These are phyloP conservation scores for Diversispora epigaea DNA, from an alignment of 192 early-diverging fungal species.

Conservation along the genomic window DNA sequence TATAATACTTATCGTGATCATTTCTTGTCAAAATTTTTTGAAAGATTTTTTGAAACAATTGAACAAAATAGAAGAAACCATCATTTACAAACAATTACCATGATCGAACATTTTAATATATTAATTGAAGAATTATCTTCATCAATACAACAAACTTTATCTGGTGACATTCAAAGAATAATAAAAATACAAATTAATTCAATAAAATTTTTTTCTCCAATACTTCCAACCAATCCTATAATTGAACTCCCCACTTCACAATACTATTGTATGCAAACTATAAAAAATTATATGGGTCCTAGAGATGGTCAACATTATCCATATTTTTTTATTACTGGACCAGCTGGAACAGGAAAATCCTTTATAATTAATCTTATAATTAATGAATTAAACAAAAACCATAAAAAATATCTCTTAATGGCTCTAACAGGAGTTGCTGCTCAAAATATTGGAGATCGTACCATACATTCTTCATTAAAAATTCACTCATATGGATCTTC, in stretches of 20 bases:
- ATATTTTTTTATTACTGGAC: too few species aligned
- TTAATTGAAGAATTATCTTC: background rate
- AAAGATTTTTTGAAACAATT: too few species aligned
- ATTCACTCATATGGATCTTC: background rate
- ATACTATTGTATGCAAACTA: too few species aligned
- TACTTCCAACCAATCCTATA: too few species aligned
- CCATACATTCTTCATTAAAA: slow-evolving; percentile 3
- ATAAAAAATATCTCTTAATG: background rate
- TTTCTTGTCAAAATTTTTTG: background rate
- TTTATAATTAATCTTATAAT: too few species aligned
- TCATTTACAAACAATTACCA: background rate
- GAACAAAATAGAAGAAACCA: background rate
- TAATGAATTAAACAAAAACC: background rate
- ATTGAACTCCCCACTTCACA: too few species aligned
- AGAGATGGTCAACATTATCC: too few species aligned
- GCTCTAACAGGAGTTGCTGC: background rate
- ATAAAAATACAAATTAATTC: too few species aligned
- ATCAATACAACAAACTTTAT: background rate
- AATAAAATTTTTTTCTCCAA: too few species aligned
- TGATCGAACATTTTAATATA: background rate
- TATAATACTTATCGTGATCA: background rate
- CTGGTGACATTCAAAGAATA: too few species aligned
- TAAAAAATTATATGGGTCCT: too few species aligned
- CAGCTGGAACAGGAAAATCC: too few species aligned
- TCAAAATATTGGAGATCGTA: background rate